Evolutionary conservation across 75 land plant genomes (phyloP), one percentile per base, ranked within the genome.

Genomic region (Ceratopteris richardii): DNA sequence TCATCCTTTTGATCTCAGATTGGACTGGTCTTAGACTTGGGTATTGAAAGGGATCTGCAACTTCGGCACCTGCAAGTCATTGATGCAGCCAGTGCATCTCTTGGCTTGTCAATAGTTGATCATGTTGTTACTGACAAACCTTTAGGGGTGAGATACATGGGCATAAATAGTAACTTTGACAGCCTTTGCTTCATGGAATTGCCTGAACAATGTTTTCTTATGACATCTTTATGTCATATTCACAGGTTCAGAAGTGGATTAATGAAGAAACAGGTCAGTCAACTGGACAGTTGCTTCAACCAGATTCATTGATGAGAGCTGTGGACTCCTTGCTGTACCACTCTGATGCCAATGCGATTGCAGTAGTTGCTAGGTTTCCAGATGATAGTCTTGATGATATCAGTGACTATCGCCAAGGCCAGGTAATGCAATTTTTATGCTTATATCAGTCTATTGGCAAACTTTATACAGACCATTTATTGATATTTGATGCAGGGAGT

Each of bases 351-450:
- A 78, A 88, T 78, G 97, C 97, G 26, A 28, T 92, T 58, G 97
- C 97, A 61, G 87, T 92, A 26, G 95, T 92, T 7, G 86, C 71
- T 1, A 78, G 97, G 9, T 92, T 92, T 79, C 95, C 97, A 57
- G 97, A 88, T 80, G 89, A 92, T 62, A 77, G 70, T 43, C n/a
- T 65, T 23, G 86, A 80, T 30, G 97, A 82, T 14, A 51, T 75
- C 7, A 81, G 73, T 44, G 81, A 85, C 51, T 92, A 92, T 67
- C 76, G 97, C 20, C 89, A 85, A 71, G 97, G 97, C 13, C 77
- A 73, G 86, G 97, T 92, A 27, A 53, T 52, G 1, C 10, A 27
- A 19, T 61, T 6, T 6, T 16, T 19, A 5, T 37, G 3, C 11
- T 7, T n/a, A 12, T 14, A 7, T 48, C 13, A 26, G 24, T 11